Conservation (phyloP, 768 basidiomycete species). For the Chalciporus piperatus region DNA sequence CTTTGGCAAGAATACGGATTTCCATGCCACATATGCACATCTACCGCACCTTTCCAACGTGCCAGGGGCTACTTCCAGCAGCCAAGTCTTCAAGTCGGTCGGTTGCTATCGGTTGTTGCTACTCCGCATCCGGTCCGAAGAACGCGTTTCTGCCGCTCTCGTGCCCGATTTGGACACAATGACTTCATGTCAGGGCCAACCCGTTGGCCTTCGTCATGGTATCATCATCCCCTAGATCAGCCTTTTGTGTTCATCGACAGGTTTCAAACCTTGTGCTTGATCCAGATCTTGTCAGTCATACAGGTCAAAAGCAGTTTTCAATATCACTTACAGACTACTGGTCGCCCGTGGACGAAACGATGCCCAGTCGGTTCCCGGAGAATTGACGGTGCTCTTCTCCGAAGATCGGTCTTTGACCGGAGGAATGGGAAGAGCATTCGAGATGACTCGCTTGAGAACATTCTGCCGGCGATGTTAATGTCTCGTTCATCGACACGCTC, state of each 20-base stretch:
- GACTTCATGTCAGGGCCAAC: conserved; percentile 1
- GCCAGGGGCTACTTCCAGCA: not conserved
- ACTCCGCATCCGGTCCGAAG: not conserved
- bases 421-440: not conserved
- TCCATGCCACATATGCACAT: not conserved
- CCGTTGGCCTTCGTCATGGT: not conserved
- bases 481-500: not conserved
- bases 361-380: not conserved
- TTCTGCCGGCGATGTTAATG: not conserved
- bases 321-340: not conserved
- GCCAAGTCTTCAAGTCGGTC: not conserved
- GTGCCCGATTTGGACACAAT: conserved; percentile 9
- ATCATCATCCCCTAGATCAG: not conserved
- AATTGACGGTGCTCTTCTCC: not conserved
- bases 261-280: not conserved
- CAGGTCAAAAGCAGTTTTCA: not conserved
- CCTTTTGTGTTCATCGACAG: not conserved
- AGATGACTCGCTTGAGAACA: conserved; percentile 6
- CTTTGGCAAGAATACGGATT: not conserved
- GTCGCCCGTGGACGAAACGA: not conserved
- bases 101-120: not conserved
- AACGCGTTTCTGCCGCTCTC: not conserved
- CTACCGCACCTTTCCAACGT: not conserved
- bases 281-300: too few relatives aligned
- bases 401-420: conserved; percentile 1